Evolutionary conservation across 495 filamentous ascomycete species (phyloP), one percentile per base, ranked within the genome.

Genomic region (Trichoderma reesei): DNA sequence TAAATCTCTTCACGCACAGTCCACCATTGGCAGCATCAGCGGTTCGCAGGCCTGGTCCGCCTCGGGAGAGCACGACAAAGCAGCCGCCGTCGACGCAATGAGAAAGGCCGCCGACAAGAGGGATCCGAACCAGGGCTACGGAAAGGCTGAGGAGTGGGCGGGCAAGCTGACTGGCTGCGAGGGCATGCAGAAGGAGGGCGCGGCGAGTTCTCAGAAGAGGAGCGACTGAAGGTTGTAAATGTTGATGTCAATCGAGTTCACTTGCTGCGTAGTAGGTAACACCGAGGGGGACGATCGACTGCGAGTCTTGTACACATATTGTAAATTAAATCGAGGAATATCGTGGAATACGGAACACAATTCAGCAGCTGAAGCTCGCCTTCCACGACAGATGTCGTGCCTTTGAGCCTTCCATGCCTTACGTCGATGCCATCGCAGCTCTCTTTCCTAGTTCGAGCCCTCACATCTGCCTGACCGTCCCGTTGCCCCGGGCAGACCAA

Each of bases 31-130:
- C 34, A 68, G 51, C 65, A 54, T 75, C 18, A 78, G 72, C 3
- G 78, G 78, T 59, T 79, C 77, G 18, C 72, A 79, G 14, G 69
- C 76, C 5, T 81, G 79, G 79, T 72, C 69, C 13, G 63, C 26
- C 8, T 76, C 78, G 9, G 79, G 79, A 64, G 75, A 76, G 64
- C 76, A 79, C 61, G 78, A 74, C 67, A 80, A 79, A 66, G 72
- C 74, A 18, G 74, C 76, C 63, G 79, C 74, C 38, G 68, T 75
- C 14, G 72, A 76, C 6, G 36, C 72, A 3, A 70, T 81, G 74
- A 75, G 78, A 61, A 67, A 71, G 6, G 79, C 76, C 3, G 68
- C 69, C 63, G 72, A 79, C 59, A 64, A 69, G 20, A 75, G 78
- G 51, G 73, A 81, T 65, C 71, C 75, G 4, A 65, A 68, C 8